A percentile compares a stretch with the other conserved stretches of the same genome.
Evolutionary conservation across 768 basidiomycete genomes (phyloP).

Genomic region (Nidularia pulvinata): DNA sequence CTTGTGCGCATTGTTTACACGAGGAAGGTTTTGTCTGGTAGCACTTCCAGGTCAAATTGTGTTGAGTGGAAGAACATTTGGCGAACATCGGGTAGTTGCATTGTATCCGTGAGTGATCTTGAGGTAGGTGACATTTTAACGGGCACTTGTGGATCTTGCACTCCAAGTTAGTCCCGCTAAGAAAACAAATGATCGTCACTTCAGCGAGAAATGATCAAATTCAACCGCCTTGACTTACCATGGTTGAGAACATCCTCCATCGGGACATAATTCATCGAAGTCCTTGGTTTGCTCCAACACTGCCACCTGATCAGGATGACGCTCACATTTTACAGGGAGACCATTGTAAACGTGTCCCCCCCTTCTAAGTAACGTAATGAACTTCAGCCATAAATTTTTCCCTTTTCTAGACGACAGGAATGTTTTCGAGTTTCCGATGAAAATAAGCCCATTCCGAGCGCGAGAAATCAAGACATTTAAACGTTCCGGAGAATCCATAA

Average conservation of each 20-base stretch:
- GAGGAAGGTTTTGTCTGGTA: constrained; percentile 27
- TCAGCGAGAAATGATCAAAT: neutral
- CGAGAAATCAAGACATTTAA: constrained; percentile 72
- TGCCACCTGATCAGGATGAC: constrained; percentile 41
- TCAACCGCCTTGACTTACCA: constrained; percentile 53
- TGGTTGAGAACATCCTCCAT: constrained; percentile 60
- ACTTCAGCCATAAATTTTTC: constrained; percentile 44
- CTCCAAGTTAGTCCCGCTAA: constrained; percentile 46
- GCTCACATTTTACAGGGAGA: constrained; percentile 57
- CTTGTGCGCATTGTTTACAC: constrained; percentile 48
- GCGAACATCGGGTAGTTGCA: constrained; percentile 35
- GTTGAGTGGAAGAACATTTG: constrained; percentile 44
- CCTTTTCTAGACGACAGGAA: constrained; percentile 54
- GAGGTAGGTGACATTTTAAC: constrained; percentile 59
- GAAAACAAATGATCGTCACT: neutral
- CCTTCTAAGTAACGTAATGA: constrained; percentile 41
- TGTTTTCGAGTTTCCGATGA: constrained; percentile 65
- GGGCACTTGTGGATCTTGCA: constrained; percentile 57
- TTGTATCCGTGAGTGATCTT: constrained; percentile 50
- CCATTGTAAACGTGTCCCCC: constrained; percentile 54
- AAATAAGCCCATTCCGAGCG: constrained; percentile 61
- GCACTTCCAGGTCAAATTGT: constrained; percentile 44
- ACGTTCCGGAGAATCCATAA: constrained; percentile 70
- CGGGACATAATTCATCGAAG: constrained; percentile 53
- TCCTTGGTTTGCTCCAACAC: constrained; percentile 39